These are phyloP conservation scores for Talaromyces sp. DNA, from an alignment of 2,329 filamentous ascomycete genomes.

Conservation along the genomic window DNA sequence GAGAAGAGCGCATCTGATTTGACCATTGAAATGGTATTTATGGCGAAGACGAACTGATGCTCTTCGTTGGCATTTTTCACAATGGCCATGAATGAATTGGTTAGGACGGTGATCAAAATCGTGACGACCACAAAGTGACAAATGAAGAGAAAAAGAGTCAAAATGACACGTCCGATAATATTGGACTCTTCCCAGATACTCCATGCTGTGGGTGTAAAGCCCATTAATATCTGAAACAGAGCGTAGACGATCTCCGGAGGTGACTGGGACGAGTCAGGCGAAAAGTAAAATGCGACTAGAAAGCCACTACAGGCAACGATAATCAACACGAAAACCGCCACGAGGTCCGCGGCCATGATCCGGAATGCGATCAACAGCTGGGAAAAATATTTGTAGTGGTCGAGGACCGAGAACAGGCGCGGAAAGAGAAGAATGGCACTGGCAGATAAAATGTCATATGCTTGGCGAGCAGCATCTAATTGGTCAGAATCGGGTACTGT, in stretches of 20 bases:
- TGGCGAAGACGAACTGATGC: conserved; percentile 86
- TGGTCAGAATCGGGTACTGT: conserved; percentile 68
- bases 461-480: conserved; percentile 70
- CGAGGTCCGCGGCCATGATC: conserved; percentile 85
- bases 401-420: conserved; percentile 84
- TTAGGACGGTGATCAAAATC: conserved; percentile 90
- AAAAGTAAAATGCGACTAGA: conserved; percentile 88
- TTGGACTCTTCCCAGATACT: conserved; percentile 81
- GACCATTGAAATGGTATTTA: conserved; percentile 96
- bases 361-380: conserved; percentile 90
- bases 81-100: conserved; percentile 93
- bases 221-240: conserved; percentile 91
- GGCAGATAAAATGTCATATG: conserved; percentile 89
- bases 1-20: conserved; percentile 97
- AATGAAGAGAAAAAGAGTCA: conserved; percentile 83
- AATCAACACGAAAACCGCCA: conserved; percentile 78
- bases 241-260: conserved; percentile 76
- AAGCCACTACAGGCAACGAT: conserved; percentile 88
- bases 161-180: conserved; percentile 66
- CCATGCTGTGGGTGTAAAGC: conserved; percentile 93
- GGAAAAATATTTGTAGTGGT: conserved; percentile 94
- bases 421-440: conserved; percentile 87
- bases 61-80: conserved; percentile 91
- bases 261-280: conserved; percentile 65
- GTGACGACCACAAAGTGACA: conserved; percentile 94